Evolutionary conservation across 2,329 filamentous ascomycete genomes (phyloP).

Genomic region (Cladosporium sp.): DNA sequence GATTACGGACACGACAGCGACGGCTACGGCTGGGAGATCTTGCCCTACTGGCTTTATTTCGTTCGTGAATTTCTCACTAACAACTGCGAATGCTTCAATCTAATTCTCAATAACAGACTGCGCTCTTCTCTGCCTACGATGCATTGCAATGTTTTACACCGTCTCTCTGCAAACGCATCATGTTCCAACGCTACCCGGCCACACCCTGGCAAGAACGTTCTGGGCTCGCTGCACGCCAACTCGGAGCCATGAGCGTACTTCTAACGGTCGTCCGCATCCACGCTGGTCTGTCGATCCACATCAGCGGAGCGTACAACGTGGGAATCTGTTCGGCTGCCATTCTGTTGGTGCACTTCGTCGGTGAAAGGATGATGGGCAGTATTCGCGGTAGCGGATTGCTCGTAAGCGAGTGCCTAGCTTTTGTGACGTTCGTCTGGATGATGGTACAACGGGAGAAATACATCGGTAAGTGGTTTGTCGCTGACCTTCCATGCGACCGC

Average conservation of each 20-base stretch:
- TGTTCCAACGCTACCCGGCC: background rate
- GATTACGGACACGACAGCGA: background rate
- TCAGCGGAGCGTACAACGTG: conserved; percentile 1
- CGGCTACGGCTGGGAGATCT: background rate
- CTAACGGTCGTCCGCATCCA: conserved; percentile 4
- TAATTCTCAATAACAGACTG: background rate
- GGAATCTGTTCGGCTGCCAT: background rate
- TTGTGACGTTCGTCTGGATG: conserved; percentile 6
- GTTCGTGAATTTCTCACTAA: background rate
- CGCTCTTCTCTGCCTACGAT: conserved; percentile 2
- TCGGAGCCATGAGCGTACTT: background rate
- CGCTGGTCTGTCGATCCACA: background rate
- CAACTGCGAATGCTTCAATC: no score
- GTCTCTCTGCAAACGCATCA: conserved; percentile 3
- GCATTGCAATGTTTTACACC: conserved; percentile 1
- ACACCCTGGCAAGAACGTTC: background rate
- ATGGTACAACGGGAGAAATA: conserved; percentile 9
- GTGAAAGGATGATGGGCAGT: background rate
- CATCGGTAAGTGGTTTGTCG: background rate
- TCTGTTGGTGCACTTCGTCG: conserved; percentile 2
- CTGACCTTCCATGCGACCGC: background rate
- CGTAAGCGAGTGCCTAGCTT: background rate
- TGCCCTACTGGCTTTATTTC: conserved; percentile 3
- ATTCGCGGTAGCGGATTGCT: conserved; percentile 2
- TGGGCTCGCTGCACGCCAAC: conserved; percentile 3